These are phyloP conservation scores for Digitaria exilis DNA, from an alignment of 202 grass and related monocot genomes.

Conservation along the genomic window DNA sequence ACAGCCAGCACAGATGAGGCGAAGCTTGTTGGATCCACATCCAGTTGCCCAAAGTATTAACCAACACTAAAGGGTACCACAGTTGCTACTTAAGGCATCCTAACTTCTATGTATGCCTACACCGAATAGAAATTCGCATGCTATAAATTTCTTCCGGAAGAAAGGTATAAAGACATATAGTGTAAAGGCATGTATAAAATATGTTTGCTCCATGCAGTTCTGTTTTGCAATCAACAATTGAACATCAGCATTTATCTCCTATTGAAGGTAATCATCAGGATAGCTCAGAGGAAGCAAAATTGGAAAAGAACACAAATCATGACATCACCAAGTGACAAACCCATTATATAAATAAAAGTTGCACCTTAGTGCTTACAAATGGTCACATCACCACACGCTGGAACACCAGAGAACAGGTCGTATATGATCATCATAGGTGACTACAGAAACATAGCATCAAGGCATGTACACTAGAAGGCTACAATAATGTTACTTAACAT, in stretches of 20 bases:
- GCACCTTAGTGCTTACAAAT: constrained; percentile 5
- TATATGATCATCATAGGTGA: neutral
- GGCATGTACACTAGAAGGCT: neutral
- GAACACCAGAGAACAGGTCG: neutral
- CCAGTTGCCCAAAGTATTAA: neutral
- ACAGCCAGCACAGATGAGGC: neutral
- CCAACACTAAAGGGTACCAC: neutral
- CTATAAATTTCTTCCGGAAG: neutral
- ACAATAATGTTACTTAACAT: neutral
- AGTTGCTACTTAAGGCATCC: neutral
- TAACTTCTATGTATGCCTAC: neutral
- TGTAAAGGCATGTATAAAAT: neutral
- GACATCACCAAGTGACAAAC: neutral
- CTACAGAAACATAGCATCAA: constrained; percentile 12
- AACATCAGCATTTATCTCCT: constrained; percentile 9
- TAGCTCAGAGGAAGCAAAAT: constrained; percentile 19
- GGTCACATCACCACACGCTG: neutral
- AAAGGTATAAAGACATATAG: neutral
- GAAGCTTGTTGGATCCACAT: neutral
- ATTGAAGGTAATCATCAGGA: neutral
- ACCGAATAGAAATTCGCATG: neutral
- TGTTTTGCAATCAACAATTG: neutral
- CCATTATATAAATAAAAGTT: neutral
- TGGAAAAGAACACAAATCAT: neutral
- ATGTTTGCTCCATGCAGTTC: neutral